phyloP scores from a whole-genome alignment of 495 filamentous ascomycete genomes.

The Xylaria longipes region DNA sequence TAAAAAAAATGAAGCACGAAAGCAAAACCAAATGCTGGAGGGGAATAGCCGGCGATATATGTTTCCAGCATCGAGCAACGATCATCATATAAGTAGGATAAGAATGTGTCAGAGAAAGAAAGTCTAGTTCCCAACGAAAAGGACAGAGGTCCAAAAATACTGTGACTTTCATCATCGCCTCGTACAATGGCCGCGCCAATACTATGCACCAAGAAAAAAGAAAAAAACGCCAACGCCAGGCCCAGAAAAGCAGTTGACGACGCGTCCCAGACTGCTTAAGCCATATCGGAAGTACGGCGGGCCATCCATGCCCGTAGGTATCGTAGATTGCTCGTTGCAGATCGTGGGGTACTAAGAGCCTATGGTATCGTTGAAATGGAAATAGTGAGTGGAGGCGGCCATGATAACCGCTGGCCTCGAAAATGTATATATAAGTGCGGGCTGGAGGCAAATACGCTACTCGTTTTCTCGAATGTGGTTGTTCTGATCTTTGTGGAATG shows the following conservation, averaged over 20 bases:
- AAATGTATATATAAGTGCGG: neutral
- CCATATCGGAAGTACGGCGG: slow-evolving; percentile 23
- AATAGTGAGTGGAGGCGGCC: slow-evolving; percentile 24
- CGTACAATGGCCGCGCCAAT: slow-evolving; percentile 29
- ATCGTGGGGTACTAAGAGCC: slow-evolving; percentile 34
- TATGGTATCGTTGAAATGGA: slow-evolving; percentile 33
- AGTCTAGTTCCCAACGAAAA: slow-evolving; percentile 25
- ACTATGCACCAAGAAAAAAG: slow-evolving; percentile 33
- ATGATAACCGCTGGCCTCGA: neutral
- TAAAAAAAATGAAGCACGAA: slow-evolving; percentile 3
- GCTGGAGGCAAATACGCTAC: slow-evolving; percentile 14
- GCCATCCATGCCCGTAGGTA: slow-evolving; percentile 32
- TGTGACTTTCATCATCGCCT: slow-evolving; percentile 27
- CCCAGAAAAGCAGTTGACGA: slow-evolving; percentile 26
- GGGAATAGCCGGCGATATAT: neutral
- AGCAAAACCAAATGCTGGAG: slow-evolving; percentile 11
- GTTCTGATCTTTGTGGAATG: slow-evolving; percentile 35
- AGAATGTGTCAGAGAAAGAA: slow-evolving; percentile 15
- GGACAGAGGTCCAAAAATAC: slow-evolving; percentile 11
- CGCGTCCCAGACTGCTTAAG: slow-evolving; percentile 12
- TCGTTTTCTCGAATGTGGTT: slow-evolving; percentile 41
- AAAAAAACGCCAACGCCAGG: slow-evolving; percentile 40
- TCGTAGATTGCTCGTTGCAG: slow-evolving; percentile 41
- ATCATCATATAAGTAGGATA: slow-evolving; percentile 12
- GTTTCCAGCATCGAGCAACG: slow-evolving; percentile 5